These are phyloP conservation scores for Talaromyces sp. DNA, from an alignment of 2,329 filamentous ascomycete species.

Conservation along the genomic window DNA sequence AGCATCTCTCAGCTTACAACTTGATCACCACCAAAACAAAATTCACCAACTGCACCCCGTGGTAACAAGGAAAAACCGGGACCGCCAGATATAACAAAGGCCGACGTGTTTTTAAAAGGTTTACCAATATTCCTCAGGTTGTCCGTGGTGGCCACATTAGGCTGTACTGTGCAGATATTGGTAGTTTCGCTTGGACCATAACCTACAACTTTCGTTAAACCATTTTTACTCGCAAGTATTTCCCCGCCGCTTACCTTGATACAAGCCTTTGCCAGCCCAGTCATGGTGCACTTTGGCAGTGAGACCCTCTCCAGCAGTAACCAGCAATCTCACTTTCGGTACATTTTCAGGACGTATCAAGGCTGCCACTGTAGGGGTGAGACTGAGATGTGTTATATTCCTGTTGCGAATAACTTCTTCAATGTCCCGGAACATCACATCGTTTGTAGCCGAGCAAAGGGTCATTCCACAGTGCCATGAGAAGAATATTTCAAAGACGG, in stretches of 20 bases:
- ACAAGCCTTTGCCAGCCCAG: slow-evolving; percentile 65
- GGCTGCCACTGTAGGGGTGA: slow-evolving; percentile 79
- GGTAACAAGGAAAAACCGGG: slow-evolving; percentile 53
- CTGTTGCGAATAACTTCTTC: slow-evolving; percentile 61
- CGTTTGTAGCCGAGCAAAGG: slow-evolving; percentile 69
- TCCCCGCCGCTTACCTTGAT: slow-evolving; percentile 51
- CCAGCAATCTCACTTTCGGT: slow-evolving; percentile 66
- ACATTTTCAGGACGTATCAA: slow-evolving; percentile 65
- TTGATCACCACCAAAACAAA: slow-evolving; percentile 83
- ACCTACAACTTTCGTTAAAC: slow-evolving; percentile 29
- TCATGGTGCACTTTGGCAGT: slow-evolving; percentile 63
- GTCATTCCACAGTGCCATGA: slow-evolving; percentile 74
- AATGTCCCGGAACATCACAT: slow-evolving; percentile 67
- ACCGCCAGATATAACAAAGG: slow-evolving; percentile 53
- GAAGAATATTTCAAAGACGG: slow-evolving; percentile 87
- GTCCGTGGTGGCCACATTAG: slow-evolving; percentile 52
- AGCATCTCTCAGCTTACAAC: slow-evolving; percentile 46
- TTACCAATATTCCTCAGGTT: slow-evolving; percentile 70
- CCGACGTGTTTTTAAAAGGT: slow-evolving; percentile 69
- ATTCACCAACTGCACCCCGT: slow-evolving; percentile 68
- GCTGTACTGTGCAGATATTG: slow-evolving; percentile 75
- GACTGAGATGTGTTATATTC: slow-evolving; percentile 69
- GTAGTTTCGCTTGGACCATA: slow-evolving; percentile 85
- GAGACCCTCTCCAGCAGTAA: slow-evolving; percentile 76
- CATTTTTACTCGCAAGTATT: not conserved